Conservation (phyloP, 2,329 filamentous ascomycete species). For the Pseudocercospora crystallina region DNA sequence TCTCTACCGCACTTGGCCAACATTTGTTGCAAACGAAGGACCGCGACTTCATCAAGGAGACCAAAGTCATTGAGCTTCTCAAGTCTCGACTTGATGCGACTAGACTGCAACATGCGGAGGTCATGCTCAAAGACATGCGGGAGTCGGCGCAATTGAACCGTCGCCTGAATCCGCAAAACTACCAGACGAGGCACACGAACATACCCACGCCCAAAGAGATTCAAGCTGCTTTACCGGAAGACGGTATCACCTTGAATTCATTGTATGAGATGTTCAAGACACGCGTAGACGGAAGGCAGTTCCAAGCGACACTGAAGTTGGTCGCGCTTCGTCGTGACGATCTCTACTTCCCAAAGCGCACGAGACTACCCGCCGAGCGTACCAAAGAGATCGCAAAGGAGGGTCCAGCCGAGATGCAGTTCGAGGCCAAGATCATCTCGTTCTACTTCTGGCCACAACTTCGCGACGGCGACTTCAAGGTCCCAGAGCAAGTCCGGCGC, state of each 20-base stretch:
- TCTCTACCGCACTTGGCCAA: slow-evolving; percentile 85
- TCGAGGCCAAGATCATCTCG: slow-evolving; percentile 70
- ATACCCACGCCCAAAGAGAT: slow-evolving; percentile 33
- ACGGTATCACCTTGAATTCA: slow-evolving; percentile 37
- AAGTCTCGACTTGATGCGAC: slow-evolving; percentile 86
- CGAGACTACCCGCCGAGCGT: slow-evolving; percentile 22
- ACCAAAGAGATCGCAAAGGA: slow-evolving; percentile 4
- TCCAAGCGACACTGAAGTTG: slow-evolving; percentile 28
- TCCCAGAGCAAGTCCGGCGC: slow-evolving; percentile 59
- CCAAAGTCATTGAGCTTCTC: slow-evolving; percentile 79
- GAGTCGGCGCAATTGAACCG: slow-evolving; percentile 69
- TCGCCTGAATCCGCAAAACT: slow-evolving; percentile 31
- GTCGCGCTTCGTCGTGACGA: slow-evolving; percentile 31
- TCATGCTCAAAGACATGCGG: slow-evolving; percentile 92
- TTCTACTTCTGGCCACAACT: slow-evolving; percentile 90
- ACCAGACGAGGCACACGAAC: slow-evolving; percentile 14
- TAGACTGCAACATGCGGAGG: slow-evolving; percentile 87
- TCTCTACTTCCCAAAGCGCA: slow-evolving; percentile 32
- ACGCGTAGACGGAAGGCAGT: slow-evolving; percentile 29
- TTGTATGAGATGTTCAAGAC: slow-evolving; percentile 30
- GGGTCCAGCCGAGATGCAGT: slow-evolving; percentile 5
- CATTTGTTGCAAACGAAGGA: slow-evolving; percentile 67
- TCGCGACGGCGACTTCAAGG: slow-evolving; percentile 65
- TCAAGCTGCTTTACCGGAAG: slow-evolving; percentile 35
- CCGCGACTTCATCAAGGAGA: slow-evolving; percentile 70